Evolutionary conservation across 371 early-diverging fungal species (phyloP).

Genomic region (Chytridium lagenaria): DNA sequence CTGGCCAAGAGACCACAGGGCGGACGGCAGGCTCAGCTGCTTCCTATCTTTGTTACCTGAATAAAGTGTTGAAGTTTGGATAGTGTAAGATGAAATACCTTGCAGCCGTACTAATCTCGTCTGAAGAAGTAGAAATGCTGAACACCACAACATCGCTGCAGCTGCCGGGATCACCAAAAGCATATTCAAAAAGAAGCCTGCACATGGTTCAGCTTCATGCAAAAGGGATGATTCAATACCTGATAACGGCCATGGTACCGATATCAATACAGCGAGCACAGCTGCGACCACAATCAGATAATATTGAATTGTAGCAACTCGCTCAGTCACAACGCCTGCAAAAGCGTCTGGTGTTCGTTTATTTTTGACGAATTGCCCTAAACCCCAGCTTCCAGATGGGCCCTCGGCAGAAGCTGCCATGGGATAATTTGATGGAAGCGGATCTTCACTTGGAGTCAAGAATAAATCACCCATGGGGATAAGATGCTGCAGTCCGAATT

Average conservation of each 20-base stretch:
- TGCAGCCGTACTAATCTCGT: neutral
- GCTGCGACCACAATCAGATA: neutral
- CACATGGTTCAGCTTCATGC: neutral
- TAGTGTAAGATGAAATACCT: too few species aligned
- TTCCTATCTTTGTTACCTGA: neutral
- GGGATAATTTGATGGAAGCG: neutral
- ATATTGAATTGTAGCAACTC: neutral
- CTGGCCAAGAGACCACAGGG: neutral
- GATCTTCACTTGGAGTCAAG: slow-evolving; percentile 5
- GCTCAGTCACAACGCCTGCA: neutral
- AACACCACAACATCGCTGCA: neutral
- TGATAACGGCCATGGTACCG: neutral
- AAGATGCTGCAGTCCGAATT: neutral
- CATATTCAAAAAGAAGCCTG: neutral
- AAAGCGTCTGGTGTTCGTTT: neutral
- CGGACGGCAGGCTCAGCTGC: neutral
- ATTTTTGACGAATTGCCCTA: neutral
- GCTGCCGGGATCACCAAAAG: neutral
- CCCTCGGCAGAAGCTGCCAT: slow-evolving; percentile 15
- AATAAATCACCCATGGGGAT: slow-evolving; percentile 1
- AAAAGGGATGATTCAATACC: slow-evolving; percentile 4
- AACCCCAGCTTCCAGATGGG: neutral
- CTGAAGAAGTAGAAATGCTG: neutral
- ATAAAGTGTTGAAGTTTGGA: too few species aligned
- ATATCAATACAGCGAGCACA: neutral